Evolutionary conservation across 805 yeast species (phyloP).

Genomic region (Teunomyces stri): DNA sequence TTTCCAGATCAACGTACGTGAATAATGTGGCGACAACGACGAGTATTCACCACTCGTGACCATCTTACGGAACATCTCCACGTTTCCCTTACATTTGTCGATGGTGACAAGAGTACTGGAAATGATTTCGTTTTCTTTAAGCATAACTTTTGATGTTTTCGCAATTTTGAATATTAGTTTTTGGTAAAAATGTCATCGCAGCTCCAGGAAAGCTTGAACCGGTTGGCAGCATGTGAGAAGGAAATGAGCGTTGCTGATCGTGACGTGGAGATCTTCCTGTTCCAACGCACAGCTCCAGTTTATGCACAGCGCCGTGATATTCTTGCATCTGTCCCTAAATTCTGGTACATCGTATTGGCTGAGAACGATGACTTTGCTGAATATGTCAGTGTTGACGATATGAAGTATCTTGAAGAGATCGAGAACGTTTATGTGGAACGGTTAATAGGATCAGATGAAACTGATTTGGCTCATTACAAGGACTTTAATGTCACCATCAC

Average conservation of each 20-base stretch:
- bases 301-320: constrained; percentile 55
- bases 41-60: constrained; percentile 29
- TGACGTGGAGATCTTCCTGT: constrained; percentile 54
- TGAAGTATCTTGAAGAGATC: constrained; percentile 67
- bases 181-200: constrained; percentile 4
- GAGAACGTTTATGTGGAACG: constrained; percentile 61
- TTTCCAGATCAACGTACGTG: constrained; percentile 40
- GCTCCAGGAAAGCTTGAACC: constrained; percentile 32
- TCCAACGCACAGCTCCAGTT: constrained; percentile 53
- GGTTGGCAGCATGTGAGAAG: constrained; percentile 55
- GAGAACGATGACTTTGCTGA: constrained; percentile 85
- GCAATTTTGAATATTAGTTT: background rate
- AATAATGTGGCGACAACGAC: constrained; percentile 19
- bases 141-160: constrained; percentile 1
- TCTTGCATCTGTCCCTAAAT: constrained; percentile 59
- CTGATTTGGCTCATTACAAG: constrained; percentile 38
- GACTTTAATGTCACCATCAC: constrained; percentile 60
- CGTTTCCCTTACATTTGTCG: constrained; percentile 32
- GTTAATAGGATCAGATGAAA: constrained; percentile 28
- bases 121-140: constrained; percentile 33
- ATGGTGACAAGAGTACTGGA: constrained; percentile 36
- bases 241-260: constrained; percentile 60
- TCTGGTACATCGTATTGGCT: constrained; percentile 86
- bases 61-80: constrained; percentile 23
- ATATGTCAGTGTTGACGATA: constrained; percentile 71